phyloP scores from a whole-genome alignment of 1,284 basidiomycete species.

The Chiua sp. region DNA sequence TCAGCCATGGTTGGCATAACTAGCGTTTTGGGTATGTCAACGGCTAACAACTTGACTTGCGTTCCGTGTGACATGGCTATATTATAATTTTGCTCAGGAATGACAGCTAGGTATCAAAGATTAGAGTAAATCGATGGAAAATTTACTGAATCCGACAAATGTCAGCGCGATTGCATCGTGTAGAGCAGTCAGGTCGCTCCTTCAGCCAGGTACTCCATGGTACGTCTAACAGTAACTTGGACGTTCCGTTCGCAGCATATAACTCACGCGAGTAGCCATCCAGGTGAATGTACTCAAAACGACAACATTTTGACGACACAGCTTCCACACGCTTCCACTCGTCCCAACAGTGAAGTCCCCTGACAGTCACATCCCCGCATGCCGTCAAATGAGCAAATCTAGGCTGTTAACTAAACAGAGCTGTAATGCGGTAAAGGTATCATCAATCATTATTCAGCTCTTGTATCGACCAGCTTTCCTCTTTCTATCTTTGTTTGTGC shows the following conservation, averaged over 20 bases:
- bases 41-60: background rate
- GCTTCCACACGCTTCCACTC: background rate
- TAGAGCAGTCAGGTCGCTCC: conserved; percentile 23
- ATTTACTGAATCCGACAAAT: background rate
- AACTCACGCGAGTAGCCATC: background rate
- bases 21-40: conserved; percentile 13
- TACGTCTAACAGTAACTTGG: background rate
- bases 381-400: background rate
- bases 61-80: background rate
- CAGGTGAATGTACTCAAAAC: background rate
- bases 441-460: no score
- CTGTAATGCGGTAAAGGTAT: no score
- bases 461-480: no score
- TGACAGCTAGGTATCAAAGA: conserved; percentile 16
- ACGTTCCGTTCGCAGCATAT: background rate
- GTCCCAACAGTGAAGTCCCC: background rate
- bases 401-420: background rate
- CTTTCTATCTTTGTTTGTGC: no score
- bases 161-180: conserved; percentile 20
- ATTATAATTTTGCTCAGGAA: conserved; percentile 12
- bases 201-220: conserved; percentile 8
- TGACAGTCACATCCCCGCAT: background rate
- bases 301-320: background rate
- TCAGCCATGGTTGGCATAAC: conserved; percentile 19
- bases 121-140: background rate